These are phyloP conservation scores for Verticillium isaacii DNA, from an alignment of 2,329 filamentous ascomycete species.

Conservation along the genomic window DNA sequence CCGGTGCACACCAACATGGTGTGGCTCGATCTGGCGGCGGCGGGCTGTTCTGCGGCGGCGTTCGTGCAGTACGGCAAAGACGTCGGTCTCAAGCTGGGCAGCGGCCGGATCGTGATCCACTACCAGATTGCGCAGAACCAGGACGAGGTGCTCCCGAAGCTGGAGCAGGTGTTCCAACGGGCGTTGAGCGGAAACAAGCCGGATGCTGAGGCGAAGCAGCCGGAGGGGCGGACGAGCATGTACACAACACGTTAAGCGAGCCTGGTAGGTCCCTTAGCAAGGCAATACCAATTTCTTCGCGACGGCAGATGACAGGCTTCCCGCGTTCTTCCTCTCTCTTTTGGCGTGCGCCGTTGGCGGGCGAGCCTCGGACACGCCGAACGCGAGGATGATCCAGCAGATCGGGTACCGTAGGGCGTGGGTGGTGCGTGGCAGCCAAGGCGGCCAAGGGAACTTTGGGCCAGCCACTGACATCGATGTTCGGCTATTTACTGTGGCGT, in stretches of 20 bases:
- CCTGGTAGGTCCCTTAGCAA: not conserved
- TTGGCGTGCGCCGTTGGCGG: not conserved
- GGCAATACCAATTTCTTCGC: not conserved
- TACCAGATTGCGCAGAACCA: conserved; percentile 58
- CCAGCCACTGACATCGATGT: not conserved
- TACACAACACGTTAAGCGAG: conserved; percentile 4
- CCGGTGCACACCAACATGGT: conserved; percentile 90
- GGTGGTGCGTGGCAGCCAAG: not conserved
- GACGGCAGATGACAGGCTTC: no score
- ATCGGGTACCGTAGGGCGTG: not conserved
- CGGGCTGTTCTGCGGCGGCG: conserved; percentile 36
- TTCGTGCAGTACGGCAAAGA: conserved; percentile 35
- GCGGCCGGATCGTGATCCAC: conserved; percentile 40
- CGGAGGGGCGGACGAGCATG: conserved; percentile 10
- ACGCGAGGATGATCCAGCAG: not conserved
- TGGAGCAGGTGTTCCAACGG: conserved; percentile 51
- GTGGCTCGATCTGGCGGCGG: conserved; percentile 69
- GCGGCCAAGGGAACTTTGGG: not conserved
- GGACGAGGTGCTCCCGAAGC: conserved; percentile 53
- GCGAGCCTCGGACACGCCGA: not conserved
- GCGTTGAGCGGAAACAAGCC: conserved; percentile 19
- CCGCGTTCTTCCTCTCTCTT: not conserved
- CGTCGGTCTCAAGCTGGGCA: conserved; percentile 35
- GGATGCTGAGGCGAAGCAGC: not conserved
- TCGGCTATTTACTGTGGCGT: not conserved